Evolutionary conservation across 495 filamentous ascomycete species (phyloP), one percentile per base, ranked within the genome.

Genomic region (Aspergillus saccharolyticus): DNA sequence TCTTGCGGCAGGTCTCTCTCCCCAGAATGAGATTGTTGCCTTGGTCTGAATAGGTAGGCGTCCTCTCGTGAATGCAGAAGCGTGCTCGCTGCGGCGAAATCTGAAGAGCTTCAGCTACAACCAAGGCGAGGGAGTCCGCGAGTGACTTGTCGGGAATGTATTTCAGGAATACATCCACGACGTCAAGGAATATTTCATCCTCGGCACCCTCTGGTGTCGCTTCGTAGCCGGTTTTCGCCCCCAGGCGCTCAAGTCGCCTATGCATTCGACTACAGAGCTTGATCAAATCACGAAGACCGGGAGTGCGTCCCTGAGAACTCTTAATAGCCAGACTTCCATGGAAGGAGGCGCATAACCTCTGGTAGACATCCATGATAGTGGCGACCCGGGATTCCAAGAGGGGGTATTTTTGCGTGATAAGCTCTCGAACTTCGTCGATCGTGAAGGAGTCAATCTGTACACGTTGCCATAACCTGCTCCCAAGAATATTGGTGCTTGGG

Each of bases 141-240:
- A 85, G 70, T 6, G 80, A 78, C 18, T 77, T 80, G 39, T 83
- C 86, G n/a, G 88, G 84, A 20, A 95, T 70, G 58, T 84, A 86
- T 33, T 88, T 88, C 45, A 88, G 84, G 71, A 97, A 96, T 58
- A 91, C 89, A 67, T 97, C 94, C 33, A 89, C 78, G 5, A 90
- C 85, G 65, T 97, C 95, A 65, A 95, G 76, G 65, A 97, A 96
- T 63, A 97, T 95, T 44, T 86, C 83, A 61, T 96, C 90, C 64
- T 85, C 83, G 8, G 84, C 79, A 3, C 79, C 79, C 55, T 93
- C 88, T 3, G 80, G 80, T 19, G 90, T 83, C n/a, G 84, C 73
- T 69, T 96, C 89, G 18, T 80, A 78, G n/a, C 86, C 86, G 44
- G 83, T 89, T 65, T 80, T 85, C 59, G 87, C 79, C 44, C 85